Percentiles rank a stretch among this genome's conserved stretches.
phyloP scores from a whole-genome alignment of 257 asterid genomes.

The Solanum paucissectum region DNA sequence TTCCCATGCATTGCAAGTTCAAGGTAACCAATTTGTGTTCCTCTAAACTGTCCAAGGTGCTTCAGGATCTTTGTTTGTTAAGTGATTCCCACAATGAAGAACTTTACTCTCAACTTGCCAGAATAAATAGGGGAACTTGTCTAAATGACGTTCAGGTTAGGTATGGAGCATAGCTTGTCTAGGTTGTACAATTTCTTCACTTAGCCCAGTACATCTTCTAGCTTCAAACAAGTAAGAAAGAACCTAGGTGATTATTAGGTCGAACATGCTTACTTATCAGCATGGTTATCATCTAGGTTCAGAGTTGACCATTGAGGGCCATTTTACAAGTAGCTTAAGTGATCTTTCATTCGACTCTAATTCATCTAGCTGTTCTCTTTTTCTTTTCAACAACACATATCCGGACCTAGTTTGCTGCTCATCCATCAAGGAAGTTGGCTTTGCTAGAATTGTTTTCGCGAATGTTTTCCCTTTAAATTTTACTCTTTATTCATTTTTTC shows the following conservation, averaged over 20 bases:
- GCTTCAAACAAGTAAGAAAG: neutral
- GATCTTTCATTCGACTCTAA: neutral
- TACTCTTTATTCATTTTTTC: neutral
- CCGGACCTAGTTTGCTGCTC: neutral
- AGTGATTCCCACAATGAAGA: neutral
- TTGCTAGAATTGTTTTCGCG: neutral
- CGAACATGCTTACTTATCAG: neutral
- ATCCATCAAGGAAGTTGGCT: neutral
- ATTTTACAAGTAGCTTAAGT: neutral
- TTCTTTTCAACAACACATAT: neutral
- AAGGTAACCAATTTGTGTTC: slow-evolving; percentile 33
- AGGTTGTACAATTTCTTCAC: neutral
- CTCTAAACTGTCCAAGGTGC: neutral
- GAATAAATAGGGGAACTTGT: neutral
- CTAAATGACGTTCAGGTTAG: neutral
- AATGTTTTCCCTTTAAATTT: slow-evolving; percentile 3
- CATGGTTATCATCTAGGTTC: neutral
- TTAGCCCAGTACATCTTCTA: neutral
- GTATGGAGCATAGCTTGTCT: neutral
- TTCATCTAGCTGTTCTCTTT: neutral
- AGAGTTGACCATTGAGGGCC: neutral
- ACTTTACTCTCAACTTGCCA: neutral
- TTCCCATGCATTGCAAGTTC: slow-evolving; percentile 43
- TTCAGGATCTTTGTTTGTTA: neutral
- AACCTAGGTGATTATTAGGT: neutral